These are phyloP conservation scores for Eucalyptus polyanthemos DNA, from an alignment of 345 rosid genomes.

Conservation along the genomic window DNA sequence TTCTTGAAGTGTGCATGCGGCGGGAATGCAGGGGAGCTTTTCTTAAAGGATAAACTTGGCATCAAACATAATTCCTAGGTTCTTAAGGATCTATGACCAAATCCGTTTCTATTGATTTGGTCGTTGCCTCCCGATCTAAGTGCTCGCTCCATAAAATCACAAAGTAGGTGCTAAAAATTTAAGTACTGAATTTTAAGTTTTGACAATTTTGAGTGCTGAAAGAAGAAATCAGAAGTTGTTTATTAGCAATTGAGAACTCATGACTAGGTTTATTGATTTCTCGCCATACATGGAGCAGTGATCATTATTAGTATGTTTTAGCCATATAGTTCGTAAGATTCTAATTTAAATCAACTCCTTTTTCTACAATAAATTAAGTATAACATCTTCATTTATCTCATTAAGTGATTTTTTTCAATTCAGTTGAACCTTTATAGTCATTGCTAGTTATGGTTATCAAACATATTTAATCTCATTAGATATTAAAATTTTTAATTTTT, in stretches of 20 bases:
- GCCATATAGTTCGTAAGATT: background rate
- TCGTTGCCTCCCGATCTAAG: background rate
- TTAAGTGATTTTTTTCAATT: background rate
- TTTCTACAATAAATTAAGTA: background rate
- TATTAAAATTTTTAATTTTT: no score
- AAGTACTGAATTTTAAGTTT: background rate
- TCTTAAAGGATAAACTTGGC: background rate
- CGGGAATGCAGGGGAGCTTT: background rate
- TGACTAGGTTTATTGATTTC: background rate
- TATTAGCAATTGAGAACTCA: background rate
- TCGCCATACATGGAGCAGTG: background rate
- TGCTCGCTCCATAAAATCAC: background rate
- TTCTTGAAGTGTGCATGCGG: background rate
- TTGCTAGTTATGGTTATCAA: background rate
- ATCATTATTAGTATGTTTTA: background rate
- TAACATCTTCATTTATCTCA: background rate
- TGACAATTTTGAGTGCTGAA: background rate
- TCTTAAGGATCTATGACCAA: background rate
- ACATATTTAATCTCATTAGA: background rate
- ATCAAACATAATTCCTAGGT: background rate
- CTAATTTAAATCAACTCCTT: background rate
- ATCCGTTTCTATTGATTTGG: background rate
- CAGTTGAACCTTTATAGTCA: background rate
- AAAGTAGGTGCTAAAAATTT: background rate
- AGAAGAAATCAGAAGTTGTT: background rate